phyloP scores from a whole-genome alignment of 2,329 filamentous ascomycete genomes.

The Aspergillus spinulosporus region DNA sequence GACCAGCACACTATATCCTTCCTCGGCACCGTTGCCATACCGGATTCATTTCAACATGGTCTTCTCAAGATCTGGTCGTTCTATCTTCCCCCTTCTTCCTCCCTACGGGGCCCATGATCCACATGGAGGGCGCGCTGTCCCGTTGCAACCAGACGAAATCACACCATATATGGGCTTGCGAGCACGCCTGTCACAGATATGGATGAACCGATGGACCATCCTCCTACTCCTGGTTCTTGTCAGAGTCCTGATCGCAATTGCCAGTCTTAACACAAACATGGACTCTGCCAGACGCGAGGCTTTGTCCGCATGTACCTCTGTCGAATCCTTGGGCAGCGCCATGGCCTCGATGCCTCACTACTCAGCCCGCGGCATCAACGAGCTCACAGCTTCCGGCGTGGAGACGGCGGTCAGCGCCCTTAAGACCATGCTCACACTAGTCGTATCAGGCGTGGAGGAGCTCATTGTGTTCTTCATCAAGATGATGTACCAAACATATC shows the following conservation, averaged over 20 bases:
- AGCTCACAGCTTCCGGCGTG: constrained; percentile 75
- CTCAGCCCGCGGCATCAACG: constrained; percentile 83
- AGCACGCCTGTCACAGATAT: constrained; percentile 88
- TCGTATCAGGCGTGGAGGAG: constrained; percentile 78
- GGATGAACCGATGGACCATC: constrained; percentile 97
- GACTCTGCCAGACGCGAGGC: constrained; percentile 76
- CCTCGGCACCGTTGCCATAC: background rate
- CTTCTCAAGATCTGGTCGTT: constrained; percentile 34
- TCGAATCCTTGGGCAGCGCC: constrained; percentile 87
- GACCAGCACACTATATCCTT: background rate
- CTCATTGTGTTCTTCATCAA: constrained; percentile 91
- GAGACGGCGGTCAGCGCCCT: constrained; percentile 78
- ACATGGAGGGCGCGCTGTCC: constrained; percentile 56
- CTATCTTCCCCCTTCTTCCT: constrained; percentile 42
- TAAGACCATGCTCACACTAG: constrained; percentile 74
- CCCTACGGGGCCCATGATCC: constrained; percentile 44
- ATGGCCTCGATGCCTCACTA: constrained; percentile 99
- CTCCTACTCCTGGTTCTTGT: constrained; percentile 82
- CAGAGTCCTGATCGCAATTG: constrained; percentile 74
- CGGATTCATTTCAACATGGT: constrained; percentile 27
- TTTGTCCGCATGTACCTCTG: constrained; percentile 82
- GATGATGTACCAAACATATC: constrained; percentile 84
- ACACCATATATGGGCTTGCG: constrained; percentile 91
- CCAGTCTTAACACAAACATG: constrained; percentile 71
- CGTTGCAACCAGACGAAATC: constrained; percentile 65